These are phyloP conservation scores for Globisporangium nagaii DNA, from an alignment of 352 stramenopile species.

Conservation along the genomic window DNA sequence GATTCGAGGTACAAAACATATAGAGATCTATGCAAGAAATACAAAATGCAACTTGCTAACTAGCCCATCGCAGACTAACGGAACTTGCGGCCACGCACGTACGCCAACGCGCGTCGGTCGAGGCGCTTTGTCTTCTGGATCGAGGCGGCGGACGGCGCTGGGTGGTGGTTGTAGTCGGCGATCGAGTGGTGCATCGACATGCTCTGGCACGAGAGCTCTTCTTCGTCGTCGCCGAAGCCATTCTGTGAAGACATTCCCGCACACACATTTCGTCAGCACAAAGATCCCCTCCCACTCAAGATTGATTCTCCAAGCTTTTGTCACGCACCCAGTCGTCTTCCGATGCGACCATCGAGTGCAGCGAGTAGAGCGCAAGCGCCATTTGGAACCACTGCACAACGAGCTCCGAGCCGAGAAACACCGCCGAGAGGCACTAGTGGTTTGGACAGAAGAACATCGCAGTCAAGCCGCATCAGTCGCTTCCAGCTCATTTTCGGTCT, in stretches of 20 bases:
- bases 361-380: constrained; percentile 74
- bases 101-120: constrained; percentile 68
- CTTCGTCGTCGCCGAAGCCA: constrained; percentile 56
- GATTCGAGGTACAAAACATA: no score
- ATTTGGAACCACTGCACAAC: constrained; percentile 84
- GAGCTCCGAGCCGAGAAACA: constrained; percentile 78
- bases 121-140: constrained; percentile 79
- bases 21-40: no score
- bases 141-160: constrained; percentile 47
- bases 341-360: constrained; percentile 66
- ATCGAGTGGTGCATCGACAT: constrained; percentile 67
- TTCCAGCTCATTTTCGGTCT: no score
- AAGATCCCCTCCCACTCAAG: no score
- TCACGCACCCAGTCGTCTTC: constrained; percentile 74
- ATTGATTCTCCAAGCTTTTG: no score
- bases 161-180: constrained; percentile 70
- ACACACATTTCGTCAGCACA: not conserved
- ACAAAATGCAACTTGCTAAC: not conserved
- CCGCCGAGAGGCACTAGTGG: constrained; percentile 65
- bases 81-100: constrained; percentile 67
- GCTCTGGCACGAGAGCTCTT: constrained; percentile 46
- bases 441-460: not conserved
- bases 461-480: no score
- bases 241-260: constrained; percentile 18
- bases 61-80: constrained; percentile 24